Evolutionary conservation across 2,329 filamentous ascomycete genomes (phyloP), one percentile per base, ranked within the genome.

Genomic region (Aspergillus hiratsukae): DNA sequence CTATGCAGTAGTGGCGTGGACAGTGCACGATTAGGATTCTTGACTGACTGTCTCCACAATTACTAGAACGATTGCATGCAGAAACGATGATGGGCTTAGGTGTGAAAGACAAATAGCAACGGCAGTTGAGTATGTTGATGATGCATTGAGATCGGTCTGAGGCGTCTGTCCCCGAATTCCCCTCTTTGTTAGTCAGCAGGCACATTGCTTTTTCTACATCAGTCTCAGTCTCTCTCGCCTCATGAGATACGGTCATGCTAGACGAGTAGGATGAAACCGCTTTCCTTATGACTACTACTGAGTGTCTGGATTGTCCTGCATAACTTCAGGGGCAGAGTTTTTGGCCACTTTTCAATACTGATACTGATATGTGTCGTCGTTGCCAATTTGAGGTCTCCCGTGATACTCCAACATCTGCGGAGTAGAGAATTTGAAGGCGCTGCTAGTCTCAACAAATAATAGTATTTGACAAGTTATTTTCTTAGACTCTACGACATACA

Each of bases 1-100:
- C 19, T 48, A 40, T 27, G 49, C 46, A 49, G 57, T 23, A 45
- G 41, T 54, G 23, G 28, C 21, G n/a, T 49, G 51, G 45, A 35
- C 25, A 17, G 48, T 41, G 29, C 49, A 19, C 48, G 35, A 45
- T 45, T 53, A 58, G 11, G 41, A 45, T 19, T 25, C 43, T 49
- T 55, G 52, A 37, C 31, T 17, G 31, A 6, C 14, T 3, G 31
- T 58, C 56, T 58, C 56, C 55, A 54, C 55, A 27, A 57, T 28
- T 55, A 55, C 45, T 28, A 48, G 53, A 43, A 23, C 35, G 28
- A 40, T 25, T 35, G 25, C 29, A 40, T 51, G 48, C 52, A 55
- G 27, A 25, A 51, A 25, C 6, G 21, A 29, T 28, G 19, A 31
- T 40, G 43, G 11, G 19, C 19, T 8, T 45, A 8, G 41, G 10